These are phyloP conservation scores for Solanum paucissectum DNA, from an alignment of 257 asterid genomes.

Conservation along the genomic window DNA sequence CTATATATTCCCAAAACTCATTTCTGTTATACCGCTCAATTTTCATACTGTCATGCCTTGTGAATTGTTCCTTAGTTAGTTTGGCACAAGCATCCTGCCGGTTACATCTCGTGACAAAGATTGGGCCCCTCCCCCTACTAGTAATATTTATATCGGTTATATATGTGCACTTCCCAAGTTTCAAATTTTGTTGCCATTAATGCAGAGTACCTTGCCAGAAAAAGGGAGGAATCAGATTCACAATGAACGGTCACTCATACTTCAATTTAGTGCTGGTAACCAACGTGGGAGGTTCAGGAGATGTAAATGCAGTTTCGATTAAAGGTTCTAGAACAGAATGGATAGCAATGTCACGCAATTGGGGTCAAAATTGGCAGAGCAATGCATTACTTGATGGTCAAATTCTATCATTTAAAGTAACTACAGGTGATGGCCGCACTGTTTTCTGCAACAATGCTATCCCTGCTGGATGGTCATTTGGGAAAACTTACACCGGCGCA, in stretches of 20 bases:
- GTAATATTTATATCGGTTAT: background rate
- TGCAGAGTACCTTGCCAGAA: conserved; percentile 6
- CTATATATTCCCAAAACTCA: background rate
- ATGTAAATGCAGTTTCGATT: background rate
- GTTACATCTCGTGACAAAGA: background rate
- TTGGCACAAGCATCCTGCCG: background rate
- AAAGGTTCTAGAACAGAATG: background rate
- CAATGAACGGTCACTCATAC: conserved; percentile 6
- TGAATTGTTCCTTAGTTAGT: background rate
- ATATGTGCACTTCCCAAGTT: background rate
- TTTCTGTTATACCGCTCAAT: background rate
- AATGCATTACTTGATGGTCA: conserved; percentile 1
- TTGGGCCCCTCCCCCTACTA: background rate
- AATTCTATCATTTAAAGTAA: background rate
- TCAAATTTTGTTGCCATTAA: background rate
- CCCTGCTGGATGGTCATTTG: conserved; percentile 4
- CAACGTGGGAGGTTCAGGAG: conserved; percentile 3
- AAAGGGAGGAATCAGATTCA: conserved; percentile 5
- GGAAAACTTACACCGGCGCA: background rate
- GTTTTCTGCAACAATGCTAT: background rate
- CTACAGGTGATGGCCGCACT: conserved; percentile 6
- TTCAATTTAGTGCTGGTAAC: background rate
- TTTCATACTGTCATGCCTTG: background rate
- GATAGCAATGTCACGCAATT: conserved; percentile 4
- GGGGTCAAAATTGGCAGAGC: conserved; percentile 11